Evolutionary conservation across 2,329 filamentous ascomycete species (phyloP), one percentile per base, ranked within the genome.

Genomic region (Ambrosiella cleistominuta): DNA sequence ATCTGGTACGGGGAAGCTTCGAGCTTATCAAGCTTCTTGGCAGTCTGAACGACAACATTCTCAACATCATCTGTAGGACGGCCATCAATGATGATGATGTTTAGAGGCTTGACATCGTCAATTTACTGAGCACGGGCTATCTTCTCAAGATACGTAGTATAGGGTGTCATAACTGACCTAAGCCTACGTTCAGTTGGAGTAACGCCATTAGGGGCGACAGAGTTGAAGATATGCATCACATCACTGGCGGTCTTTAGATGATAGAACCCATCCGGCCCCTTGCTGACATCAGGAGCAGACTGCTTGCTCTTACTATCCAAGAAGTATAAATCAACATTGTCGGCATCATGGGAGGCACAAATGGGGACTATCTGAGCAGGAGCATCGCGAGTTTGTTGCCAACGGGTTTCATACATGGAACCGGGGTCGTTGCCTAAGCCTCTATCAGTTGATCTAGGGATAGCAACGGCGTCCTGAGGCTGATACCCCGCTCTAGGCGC

Each of bases 21-120:
- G 7, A 85, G 68, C 56, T 70, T 70, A 65, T 93, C 85, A 38
- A 97, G 78, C 65, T 80, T 82, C 68, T 76, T 76, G 0, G 89
- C 91, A 0, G 79, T 74, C 2, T 70, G 68, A 45, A 87, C 72
- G 53, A 97, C 81, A 35, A 82, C 75, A 7, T 74, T 75, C 68
- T 90, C 85, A 0, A 85, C 81, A 63, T 95, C 87, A 67, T 96
- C 89, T 1, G 76, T 82, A 1, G 93, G 82, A 45, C 75, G 80
- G 4, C 93, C 93, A 67, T 97, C 91, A 0, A 93, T 97, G 66
- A 97, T 86, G 64, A 97, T 95, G 68, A 97, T 77, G 66, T 96
- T 96, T 53, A 95, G 72, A 1, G 89, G 88, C 66, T 88, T 90
- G 19, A 85, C 74, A 5, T 66, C 67, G 36, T 70, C 68, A 0